Evolutionary conservation across 345 rosid genomes (phyloP), one percentile per base, ranked within the genome.

Genomic region (Microcos paniculata): DNA sequence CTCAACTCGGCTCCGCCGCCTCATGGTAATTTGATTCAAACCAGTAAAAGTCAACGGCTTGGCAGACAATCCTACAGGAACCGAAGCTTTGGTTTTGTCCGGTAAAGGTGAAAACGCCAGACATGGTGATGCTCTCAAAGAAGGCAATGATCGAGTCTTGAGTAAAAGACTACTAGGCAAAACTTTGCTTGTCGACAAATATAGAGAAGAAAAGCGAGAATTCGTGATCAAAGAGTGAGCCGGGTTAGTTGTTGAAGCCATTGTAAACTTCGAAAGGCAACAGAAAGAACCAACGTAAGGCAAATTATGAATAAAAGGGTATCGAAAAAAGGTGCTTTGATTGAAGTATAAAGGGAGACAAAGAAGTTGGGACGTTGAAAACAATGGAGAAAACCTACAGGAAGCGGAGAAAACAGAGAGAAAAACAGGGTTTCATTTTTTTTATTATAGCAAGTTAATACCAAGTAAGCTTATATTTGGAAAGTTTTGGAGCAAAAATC

Each of bases 171-270:
- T 28, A 52, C 21, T 62, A 2, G 82, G 70, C 15, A 72, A 74
- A 49, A 67, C 48, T 6, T 56, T 85, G 69, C 13, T 66, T 16
- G 73, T 38, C 0, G 87, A 75, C 14, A 81, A 72, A 77, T 76
- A 67, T 4, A 81, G 78, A 14, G 84, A 74, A 75, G 89, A 80
- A 30, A 75, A 68, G 23, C 84, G 56, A 55, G 81, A 58, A 58
- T 79, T 70, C 28, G 26, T 49, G 58, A 80, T 14, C 0, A 80
- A 40, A 63, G 82, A 79, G 26, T 68, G 81, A 80, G 76, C 40
- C 4, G 84, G 49, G 68, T 42, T 53, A 6, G 76, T 40, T 3
- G 71, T 10, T 19, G 85, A 76, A 63, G 85, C 87, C 89, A 87
- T 87, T 43, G 79, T 6, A 26, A 38, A 33, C 43, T 3, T 40